Percentiles rank a stretch among this genome's conserved stretches.
These are phyloP conservation scores for Aspergillus hancockii DNA, from an alignment of 495 filamentous ascomycete genomes.

Conservation along the genomic window DNA sequence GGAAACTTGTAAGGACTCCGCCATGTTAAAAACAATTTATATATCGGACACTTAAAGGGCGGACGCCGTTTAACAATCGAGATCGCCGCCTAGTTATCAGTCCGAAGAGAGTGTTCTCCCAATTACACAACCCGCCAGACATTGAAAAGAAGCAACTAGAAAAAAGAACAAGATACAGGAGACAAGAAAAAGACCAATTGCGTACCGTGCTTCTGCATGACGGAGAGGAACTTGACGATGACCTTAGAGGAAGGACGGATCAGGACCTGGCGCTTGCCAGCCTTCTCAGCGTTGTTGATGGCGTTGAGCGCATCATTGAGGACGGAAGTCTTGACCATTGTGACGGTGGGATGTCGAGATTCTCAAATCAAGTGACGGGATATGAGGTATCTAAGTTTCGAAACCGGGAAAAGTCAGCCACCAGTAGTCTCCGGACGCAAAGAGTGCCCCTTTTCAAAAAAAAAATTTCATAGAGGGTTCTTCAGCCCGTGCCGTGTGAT, in stretches of 20 bases:
- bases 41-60: conserved; percentile 99
- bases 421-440: conserved; percentile 80
- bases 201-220: conserved; percentile 99
- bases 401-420: conserved; percentile 67
- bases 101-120: conserved; percentile 58
- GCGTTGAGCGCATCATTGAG: conserved; percentile 98
- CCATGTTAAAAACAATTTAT: conserved; percentile 56
- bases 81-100: conserved; percentile 99
- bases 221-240: conserved; percentile 96
- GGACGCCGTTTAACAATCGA: conserved; percentile 73
- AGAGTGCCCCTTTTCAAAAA: conserved; percentile 75
- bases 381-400: conserved; percentile 71
- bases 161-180: conserved; percentile 12
- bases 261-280: conserved; percentile 95
- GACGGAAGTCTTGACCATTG: conserved; percentile 97
- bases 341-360: conserved; percentile 68
- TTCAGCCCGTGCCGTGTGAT: conserved; percentile 80
- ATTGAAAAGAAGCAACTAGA: conserved; percentile 13
- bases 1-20: conserved; percentile 94
- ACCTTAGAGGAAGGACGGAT: conserved; percentile 98
- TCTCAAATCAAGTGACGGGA: conserved; percentile 74
- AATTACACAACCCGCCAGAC: not conserved
- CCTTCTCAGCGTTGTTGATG: conserved; percentile 99
- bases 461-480: conserved; percentile 69
- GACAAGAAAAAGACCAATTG: conserved; percentile 26